Base-by-base conservation (phyloP, 495 filamentous ascomycete species). In the Antarctomyces pellizariae region DNA sequence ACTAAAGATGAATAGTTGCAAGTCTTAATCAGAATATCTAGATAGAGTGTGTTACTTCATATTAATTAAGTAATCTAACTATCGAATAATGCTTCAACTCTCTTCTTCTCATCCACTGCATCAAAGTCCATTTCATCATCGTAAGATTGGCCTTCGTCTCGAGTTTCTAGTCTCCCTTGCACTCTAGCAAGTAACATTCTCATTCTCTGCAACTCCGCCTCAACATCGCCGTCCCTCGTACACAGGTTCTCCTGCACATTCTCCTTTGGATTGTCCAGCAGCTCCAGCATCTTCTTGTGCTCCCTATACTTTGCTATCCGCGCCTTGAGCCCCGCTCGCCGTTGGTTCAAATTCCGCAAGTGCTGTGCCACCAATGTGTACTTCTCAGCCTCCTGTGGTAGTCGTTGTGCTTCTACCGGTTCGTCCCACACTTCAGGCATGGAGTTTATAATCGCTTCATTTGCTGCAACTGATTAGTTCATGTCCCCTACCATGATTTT, bases 241-340 rank as follows among this genome's bases (percentile, higher is more conserved):
- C 79, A 58, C 10, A 90, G 50, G 46, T 84, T 89, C 13, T 70
- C 68, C 39, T 90, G 78, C 13, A 90, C 62, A 23, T 54, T 57
- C 18, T 53, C 41, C 25, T 55, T 50, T 1, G 64, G 57, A 4
- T 62, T 43, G 18, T 54, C 37, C 33, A 76, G 74, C 0, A 66
- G 67, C 19, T 54, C 52, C 0, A 82, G 44, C n/a, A 76, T 41
- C 4, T 42, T 46, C 22, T 59, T 56, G 23, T 79, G 52, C 19
- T 54, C 51, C 13, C 54, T 56, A 18, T 72, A 50, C 13, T 66
- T 59, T 19, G 54, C 55, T 9, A 77, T 49, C 19, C 62, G 59
- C 16, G 56, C 59, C 24, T 55, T 48, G 10, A 56, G 51, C 17
- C 59, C 57, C 22, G 53, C 49, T 10, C 71, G 63, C 18, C 44